Base-by-base conservation (phyloP, 371 early-diverging fungal genomes). In the Saksenaea vasiformis region DNA sequence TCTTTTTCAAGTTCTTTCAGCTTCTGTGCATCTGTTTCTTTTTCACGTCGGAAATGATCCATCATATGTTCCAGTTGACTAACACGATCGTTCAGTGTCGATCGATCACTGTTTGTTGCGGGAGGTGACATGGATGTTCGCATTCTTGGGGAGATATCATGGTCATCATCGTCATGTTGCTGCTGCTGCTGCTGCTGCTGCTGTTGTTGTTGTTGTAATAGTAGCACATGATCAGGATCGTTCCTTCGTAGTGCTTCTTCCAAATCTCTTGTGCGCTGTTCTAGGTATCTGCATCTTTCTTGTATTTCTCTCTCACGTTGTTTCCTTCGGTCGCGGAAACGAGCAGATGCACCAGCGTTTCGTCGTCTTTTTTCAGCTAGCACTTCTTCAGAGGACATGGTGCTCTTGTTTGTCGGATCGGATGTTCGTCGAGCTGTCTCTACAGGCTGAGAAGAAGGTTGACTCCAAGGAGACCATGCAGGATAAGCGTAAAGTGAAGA, bases 321-420 rank as follows among this genome's bases (percentile, higher is more conserved):
- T 60, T 85, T 85, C 22, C 86, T 79, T 31, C 86, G 80, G 63
- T 83, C 86, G 39, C 86, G 75, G 51, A 85, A 85, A 8, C 86
- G 70, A 34, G 84, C 84, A 7, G 81, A 80, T 0, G 86, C 86
- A 24, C 80, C 80, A 37, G 86, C 86, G 61, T 85, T 85, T 28
- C 86, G 64, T 60, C 81, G 72, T 47, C 86, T 69, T 61, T 87
- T 84, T 66, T 89, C 89, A 17, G 85, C 85, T 19, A 88, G 58
- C 1, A 85, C 72, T 31, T 74, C 64, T 36, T 78, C 83, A 8
- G 82, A 77, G 4, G 68, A 54, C 34, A 67, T 34, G 0, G 60
- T 39, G 3, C 14, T 17, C 28, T 19, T 34, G 1, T 19, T 11
- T n/a, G 19, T 13, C 2, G 43, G 47, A 44, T 60, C 39, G 4